Percentiles rank a stretch among this genome's conserved stretches.
Evolutionary conservation across 1,139 yeast genomes (phyloP).

Genomic region (Citeromyces siamensis): DNA sequence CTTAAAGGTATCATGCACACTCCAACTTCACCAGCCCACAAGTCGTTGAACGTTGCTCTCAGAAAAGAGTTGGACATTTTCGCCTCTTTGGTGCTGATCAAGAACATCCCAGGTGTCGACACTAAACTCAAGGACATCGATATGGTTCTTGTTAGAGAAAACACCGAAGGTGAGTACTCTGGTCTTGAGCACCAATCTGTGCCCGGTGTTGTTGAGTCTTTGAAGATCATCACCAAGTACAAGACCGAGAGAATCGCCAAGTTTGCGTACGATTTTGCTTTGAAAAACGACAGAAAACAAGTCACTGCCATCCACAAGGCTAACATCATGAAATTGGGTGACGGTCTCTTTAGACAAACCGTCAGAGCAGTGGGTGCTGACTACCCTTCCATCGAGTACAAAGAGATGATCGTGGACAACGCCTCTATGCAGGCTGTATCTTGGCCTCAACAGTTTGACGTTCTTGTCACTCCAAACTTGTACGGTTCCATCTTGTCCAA

Average conservation of each 20-base stretch:
- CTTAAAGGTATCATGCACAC: slow-evolving; percentile 97
- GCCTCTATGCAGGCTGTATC: slow-evolving; percentile 85
- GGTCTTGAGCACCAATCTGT: slow-evolving; percentile 98
- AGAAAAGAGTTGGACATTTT: slow-evolving; percentile 94
- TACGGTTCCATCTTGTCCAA: slow-evolving; percentile 99
- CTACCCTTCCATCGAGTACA: slow-evolving; percentile 80
- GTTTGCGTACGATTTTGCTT: slow-evolving; percentile 95
- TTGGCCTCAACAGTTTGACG: slow-evolving; percentile 74
- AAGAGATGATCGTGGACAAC: slow-evolving; percentile 83
- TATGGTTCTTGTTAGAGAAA: slow-evolving; percentile 94
- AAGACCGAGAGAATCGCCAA: slow-evolving; percentile 95
- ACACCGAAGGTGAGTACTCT: slow-evolving; percentile 98
- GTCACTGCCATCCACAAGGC: slow-evolving; percentile 96
- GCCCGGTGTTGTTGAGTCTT: slow-evolving; percentile 97
- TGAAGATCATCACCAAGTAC: slow-evolving; percentile 90
- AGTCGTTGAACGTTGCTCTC: slow-evolving; percentile 90
- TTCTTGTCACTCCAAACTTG: slow-evolving; percentile 91
- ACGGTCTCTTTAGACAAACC: slow-evolving; percentile 88
- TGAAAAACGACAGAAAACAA: slow-evolving; percentile 78
- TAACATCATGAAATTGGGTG: slow-evolving; percentile 94
- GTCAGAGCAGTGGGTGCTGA: slow-evolving; percentile 85
- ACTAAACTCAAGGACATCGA: slow-evolving; percentile 93
- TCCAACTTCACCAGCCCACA: slow-evolving; percentile 98
- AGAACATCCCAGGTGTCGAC: slow-evolving; percentile 84
- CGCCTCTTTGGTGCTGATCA: slow-evolving; percentile 97